Conservation (phyloP, 2,329 filamentous ascomycete species). For the Purpureocillium lavendulum region DNA sequence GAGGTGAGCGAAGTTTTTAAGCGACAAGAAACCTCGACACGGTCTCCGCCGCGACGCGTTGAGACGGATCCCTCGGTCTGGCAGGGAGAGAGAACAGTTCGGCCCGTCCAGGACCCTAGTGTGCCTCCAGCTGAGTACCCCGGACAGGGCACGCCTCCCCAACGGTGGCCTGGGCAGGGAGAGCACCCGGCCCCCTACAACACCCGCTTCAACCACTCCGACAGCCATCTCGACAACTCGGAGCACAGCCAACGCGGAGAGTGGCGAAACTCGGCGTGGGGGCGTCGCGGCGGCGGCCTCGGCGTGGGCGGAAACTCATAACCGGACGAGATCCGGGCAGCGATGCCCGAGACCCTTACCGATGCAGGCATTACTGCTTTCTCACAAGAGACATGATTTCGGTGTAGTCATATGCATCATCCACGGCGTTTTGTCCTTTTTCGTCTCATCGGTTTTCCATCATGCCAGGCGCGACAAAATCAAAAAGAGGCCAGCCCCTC, state of each 20-base stretch:
- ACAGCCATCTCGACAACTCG: slow-evolving; percentile 28
- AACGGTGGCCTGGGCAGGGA: slow-evolving; percentile 38
- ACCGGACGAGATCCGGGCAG: slow-evolving; percentile 10
- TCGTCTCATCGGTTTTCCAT: slow-evolving; percentile 8
- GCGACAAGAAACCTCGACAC: slow-evolving; percentile 48
- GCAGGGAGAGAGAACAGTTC: slow-evolving; percentile 77
- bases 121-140: slow-evolving; percentile 26
- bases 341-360: slow-evolving; percentile 1
- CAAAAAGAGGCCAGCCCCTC: slow-evolving; percentile 6
- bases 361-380: slow-evolving; percentile 1
- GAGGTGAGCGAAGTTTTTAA: slow-evolving; percentile 49
- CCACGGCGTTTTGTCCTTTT: slow-evolving; percentile 23
- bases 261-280: slow-evolving; percentile 51
- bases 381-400: slow-evolving; percentile 19
- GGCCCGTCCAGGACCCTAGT: slow-evolving; percentile 61
- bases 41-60: slow-evolving; percentile 53
- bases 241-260: slow-evolving; percentile 40
- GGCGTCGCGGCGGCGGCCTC: slow-evolving; percentile 39
- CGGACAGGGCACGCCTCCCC: slow-evolving; percentile 39
- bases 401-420: slow-evolving; percentile 28
- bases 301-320: slow-evolving; percentile 39
- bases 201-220: slow-evolving; percentile 33
- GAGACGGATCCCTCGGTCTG: slow-evolving; percentile 82
- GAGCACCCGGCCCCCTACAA: slow-evolving; percentile 37
- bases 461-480: slow-evolving; percentile 8